Evolutionary conservation across 139 green algal genomes (phyloP), one percentile per base, ranked within the genome.

Genomic region (Bryopsis sp.): DNA sequence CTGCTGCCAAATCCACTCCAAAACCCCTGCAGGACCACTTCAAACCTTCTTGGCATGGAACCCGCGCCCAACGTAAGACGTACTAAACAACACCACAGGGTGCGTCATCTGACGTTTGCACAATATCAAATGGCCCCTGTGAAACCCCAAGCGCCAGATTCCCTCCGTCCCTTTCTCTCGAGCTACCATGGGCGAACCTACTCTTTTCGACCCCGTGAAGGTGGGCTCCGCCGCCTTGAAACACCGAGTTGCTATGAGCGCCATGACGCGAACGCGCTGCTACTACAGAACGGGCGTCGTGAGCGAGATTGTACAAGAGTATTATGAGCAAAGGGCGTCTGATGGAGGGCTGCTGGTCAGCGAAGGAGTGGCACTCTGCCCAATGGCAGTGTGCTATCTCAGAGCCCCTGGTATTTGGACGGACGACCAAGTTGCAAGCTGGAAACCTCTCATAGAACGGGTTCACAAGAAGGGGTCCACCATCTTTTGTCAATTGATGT

Each of bases 401-500:
- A 8, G 71, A 5, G 62, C 62, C 1, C 72, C 72, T 2, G 67
- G 67, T 22, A 1, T 71, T 2, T 28, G 19, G 3, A 78, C 33
- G 2, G 57, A 64, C 34, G 65, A 37, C 24, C 67, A 78, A 70
- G 57, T 54, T 1, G 32, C 37, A 24, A 39, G 57, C 0, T 78
- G 67, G 67, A 65, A 59, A 3, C 36, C 48, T 0, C 47, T 78
- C 11, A 26, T 36, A 29, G 24, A 75, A 0, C 3, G 8, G 7
- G 72, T 78, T 28, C 66, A 78, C 33, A 34, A 34, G 39, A 61
- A 48, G n/a, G 72, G 72, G 0, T 50, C 43, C 8, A 3, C 43
- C 5, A 1, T 78, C 2, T 73, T 48, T 48, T 58, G 31, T 36
- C 72, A 78, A 57, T 37, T 78, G 37, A 74, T 78, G 58, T 65